Evolutionary conservation across 257 asterid genomes (phyloP).

Genomic region (Nyctanthes arbortristis): DNA sequence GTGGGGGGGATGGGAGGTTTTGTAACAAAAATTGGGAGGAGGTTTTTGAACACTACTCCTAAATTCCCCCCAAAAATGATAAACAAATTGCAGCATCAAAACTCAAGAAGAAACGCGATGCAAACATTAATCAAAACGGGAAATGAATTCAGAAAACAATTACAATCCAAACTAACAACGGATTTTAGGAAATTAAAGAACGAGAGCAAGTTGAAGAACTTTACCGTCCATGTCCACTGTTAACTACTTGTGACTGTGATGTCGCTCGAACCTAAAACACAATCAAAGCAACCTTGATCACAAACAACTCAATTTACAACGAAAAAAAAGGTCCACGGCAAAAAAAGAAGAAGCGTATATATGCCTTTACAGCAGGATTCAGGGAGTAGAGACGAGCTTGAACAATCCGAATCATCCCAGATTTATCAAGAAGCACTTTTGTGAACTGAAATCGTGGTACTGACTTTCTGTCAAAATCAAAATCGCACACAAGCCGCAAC

Average conservation of each 20-base stretch:
- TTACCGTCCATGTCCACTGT: conserved; percentile 42
- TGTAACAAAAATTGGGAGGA: too few species aligned
- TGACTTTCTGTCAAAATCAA: neutral
- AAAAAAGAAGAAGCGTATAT: too few species aligned
- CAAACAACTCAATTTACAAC: neutral
- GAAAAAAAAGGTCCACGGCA: too few species aligned
- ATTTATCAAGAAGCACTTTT: neutral
- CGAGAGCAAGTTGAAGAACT: neutral
- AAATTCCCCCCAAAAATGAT: too few species aligned
- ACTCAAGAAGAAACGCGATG: neutral
- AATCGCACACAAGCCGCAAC: too few species aligned
- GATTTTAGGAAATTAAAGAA: neutral
- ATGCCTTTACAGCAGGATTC: too few species aligned
- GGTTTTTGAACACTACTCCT: too few species aligned
- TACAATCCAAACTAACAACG: neutral
- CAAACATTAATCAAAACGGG: neutral
- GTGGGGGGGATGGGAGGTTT: too few species aligned
- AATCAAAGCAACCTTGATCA: conserved; percentile 23
- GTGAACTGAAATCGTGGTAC: neutral
- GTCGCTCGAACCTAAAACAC: conserved; percentile 26
- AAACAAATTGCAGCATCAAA: too few species aligned
- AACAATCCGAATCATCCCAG: conserved; percentile 30
- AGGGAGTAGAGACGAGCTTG: conserved; percentile 37
- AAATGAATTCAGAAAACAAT: too few species aligned
- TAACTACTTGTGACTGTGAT: conserved; percentile 21